Evolutionary conservation across 164 flowering plant genomes (phyloP), one percentile per base, ranked within the genome.

Genomic region (Magnolia changhungtana): DNA sequence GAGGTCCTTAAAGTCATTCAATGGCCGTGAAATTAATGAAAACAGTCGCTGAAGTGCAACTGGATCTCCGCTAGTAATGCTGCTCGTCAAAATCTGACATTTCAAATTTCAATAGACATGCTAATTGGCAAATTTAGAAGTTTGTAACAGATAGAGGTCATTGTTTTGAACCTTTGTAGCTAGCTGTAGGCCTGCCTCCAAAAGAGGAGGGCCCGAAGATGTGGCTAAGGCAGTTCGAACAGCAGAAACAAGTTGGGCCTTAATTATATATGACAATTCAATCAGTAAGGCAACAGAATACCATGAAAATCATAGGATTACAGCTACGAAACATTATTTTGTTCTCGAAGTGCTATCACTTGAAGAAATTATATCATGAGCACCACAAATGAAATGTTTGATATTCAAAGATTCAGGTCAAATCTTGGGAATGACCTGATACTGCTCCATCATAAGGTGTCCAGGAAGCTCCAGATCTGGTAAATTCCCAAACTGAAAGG

Each of bases 171-270:
- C 99, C 98, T 92, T 94, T 8, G 99, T 90, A 63, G 99, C 99
- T 77, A 96, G 84, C 77, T 85, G 88, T 75, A 96, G 84, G 68
- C 99, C 98, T 81, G 97, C 93, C 83, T 96, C 99, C 84, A 96
- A 81, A 76, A 96, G 92, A 76, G 86, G 80, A 82, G 98, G 99
- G 63, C 93, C 91, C 24, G 98, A 88, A 9, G 90, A 88, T 71
- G 89, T 20, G 67, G 89, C 89, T 77, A 96, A 82, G 27, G 97
- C 92, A 75, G 92, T 88, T 31, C 99, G 97, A 79, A 94, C 92
- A 45, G 99, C 97, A 82, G 99, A 96, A 31, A 96, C 90, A 69
- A 94, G 81, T 76, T 96, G 99, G 69, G 98, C 99, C 99, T 96
- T 80, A 20, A 80, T 52, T 80, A 24, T 75, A 75, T 83, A 37